phyloP scores from a whole-genome alignment of 495 filamentous ascomycete species.

The Hypoxylon lienhwacheense region DNA sequence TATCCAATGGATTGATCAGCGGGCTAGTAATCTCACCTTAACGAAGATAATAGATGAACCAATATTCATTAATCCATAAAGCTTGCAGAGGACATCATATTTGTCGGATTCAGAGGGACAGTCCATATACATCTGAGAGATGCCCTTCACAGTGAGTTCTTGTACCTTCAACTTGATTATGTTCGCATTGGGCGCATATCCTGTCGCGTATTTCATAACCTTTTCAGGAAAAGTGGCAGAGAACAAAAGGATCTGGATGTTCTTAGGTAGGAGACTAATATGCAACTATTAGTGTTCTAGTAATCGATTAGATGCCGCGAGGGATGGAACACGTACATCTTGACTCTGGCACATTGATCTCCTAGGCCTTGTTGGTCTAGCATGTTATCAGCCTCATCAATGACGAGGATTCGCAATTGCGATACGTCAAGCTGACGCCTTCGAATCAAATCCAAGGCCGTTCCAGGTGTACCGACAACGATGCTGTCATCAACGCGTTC shows the following conservation, averaged over 20 bases:
- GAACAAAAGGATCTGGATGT: slow-evolving; percentile 85
- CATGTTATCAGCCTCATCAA: slow-evolving; percentile 98
- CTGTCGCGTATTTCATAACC: slow-evolving; percentile 75
- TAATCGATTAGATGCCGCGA: slow-evolving; percentile 1
- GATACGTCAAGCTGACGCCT: slow-evolving; percentile 65
- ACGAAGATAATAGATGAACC: slow-evolving; percentile 98
- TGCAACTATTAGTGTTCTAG: slow-evolving; percentile 26
- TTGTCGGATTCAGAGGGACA: slow-evolving; percentile 79
- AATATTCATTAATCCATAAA: slow-evolving; percentile 94
- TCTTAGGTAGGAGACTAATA: slow-evolving; percentile 66
- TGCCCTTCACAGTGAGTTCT: slow-evolving; percentile 93
- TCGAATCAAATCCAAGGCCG: slow-evolving; percentile 82
- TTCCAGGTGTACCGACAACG: slow-evolving; percentile 92
- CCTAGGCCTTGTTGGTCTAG: slow-evolving; percentile 89
- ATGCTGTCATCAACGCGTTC: slow-evolving; percentile 67
- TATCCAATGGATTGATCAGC: background rate
- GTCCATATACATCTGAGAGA: slow-evolving; percentile 96
- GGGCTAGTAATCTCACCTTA: slow-evolving; percentile 67
- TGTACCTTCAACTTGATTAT: slow-evolving; percentile 84
- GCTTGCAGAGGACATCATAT: slow-evolving; percentile 80
- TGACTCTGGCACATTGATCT: slow-evolving; percentile 90
- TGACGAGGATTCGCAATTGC: slow-evolving; percentile 73
- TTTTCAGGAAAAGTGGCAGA: slow-evolving; percentile 92
- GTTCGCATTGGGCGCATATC: slow-evolving; percentile 83
- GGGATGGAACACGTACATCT: slow-evolving; percentile 57